phyloP scores from a whole-genome alignment of 768 basidiomycete genomes.

The Auriscalpium vulgare region DNA sequence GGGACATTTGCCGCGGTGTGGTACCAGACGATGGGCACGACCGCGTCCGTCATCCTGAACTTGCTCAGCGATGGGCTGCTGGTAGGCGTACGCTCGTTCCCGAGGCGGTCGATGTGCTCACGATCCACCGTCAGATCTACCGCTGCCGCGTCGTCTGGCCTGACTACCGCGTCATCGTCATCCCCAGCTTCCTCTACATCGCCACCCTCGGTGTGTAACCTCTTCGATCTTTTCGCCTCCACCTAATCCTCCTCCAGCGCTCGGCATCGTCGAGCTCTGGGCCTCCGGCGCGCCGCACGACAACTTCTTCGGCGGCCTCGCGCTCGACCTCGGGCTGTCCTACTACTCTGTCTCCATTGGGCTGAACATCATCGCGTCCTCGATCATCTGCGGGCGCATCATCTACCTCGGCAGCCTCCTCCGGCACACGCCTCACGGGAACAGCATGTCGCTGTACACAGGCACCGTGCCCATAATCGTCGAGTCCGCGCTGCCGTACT shows the following conservation, averaged over 20 bases:
- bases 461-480: conserved; percentile 12
- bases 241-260: background rate
- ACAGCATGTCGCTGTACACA: conserved; percentile 8
- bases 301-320: conserved; percentile 14
- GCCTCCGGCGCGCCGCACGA: conserved; percentile 8
- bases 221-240: background rate
- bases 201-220: conserved; percentile 8
- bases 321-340: conserved; percentile 9
- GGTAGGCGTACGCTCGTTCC: conserved; percentile 19
- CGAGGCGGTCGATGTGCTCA: background rate
- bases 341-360: conserved; percentile 13
- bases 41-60: background rate
- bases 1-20: conserved; percentile 9
- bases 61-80: conserved; percentile 31
- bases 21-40: background rate
- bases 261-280: conserved; percentile 14
- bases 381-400: conserved; percentile 15
- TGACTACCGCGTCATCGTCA: conserved; percentile 5
- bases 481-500: conserved; percentile 18
- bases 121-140: conserved; percentile 24
- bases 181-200: conserved; percentile 15
- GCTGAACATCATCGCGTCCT: conserved; percentile 13
- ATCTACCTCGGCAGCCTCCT: conserved; percentile 9
- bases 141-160: conserved; percentile 29
- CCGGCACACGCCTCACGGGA: background rate